Evolutionary conservation across 169 alveolate species (phyloP).

Genomic region (Plasmodium gaboni): DNA sequence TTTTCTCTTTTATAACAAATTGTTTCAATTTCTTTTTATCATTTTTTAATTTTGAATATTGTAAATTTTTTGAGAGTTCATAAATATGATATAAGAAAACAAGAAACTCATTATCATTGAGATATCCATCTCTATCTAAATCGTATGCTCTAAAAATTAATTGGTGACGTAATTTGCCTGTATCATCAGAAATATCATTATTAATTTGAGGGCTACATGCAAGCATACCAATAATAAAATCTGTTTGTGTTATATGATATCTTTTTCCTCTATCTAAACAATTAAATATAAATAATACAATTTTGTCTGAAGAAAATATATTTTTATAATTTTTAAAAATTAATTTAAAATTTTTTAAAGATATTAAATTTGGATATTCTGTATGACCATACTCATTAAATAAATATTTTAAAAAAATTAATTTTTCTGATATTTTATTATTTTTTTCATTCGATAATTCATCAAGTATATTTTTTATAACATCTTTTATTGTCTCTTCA

Average conservation of each 20-base stretch:
- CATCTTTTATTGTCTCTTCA: constrained; percentile 10
- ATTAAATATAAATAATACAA: constrained; percentile 79
- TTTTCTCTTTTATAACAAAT: constrained; percentile 17
- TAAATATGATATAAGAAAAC: constrained; percentile 78
- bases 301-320: constrained; percentile 77
- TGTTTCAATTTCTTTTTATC: constrained; percentile 38
- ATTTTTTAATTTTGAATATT: constrained; percentile 10
- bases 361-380: constrained; percentile 48
- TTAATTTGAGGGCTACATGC: constrained; percentile 85
- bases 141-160: constrained; percentile 86
- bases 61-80: constrained; percentile 51
- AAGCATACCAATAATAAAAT: constrained; percentile 84
- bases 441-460: constrained; percentile 13
- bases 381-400: constrained; percentile 67
- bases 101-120: constrained; percentile 55
- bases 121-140: constrained; percentile 79
- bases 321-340: constrained; percentile 58
- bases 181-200: constrained; percentile 64
- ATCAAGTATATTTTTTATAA: constrained; percentile 2
- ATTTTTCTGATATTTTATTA: constrained; percentile 23
- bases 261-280: constrained; percentile 82
- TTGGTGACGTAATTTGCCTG: constrained; percentile 83
- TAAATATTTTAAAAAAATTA: constrained; percentile 45
- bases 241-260: constrained; percentile 75
- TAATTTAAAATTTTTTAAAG: constrained; percentile 37